Conservation (phyloP, 305 asterid genomes). For the Caryopteris hybrid region DNA sequence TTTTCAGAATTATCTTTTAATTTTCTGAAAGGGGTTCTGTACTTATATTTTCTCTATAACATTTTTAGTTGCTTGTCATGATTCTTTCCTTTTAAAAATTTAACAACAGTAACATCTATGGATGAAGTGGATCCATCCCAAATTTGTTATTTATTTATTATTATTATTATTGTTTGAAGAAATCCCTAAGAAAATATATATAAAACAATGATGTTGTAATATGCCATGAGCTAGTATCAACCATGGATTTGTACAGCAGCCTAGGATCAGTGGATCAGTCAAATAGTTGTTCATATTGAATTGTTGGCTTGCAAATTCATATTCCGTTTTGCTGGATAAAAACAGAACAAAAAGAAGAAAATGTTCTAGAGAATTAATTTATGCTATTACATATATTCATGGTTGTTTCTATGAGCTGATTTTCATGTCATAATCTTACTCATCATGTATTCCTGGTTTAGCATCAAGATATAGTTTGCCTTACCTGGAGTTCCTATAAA, state of each 20-base stretch:
- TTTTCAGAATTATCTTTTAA: conserved; percentile 9
- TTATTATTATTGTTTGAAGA: too few relatives aligned
- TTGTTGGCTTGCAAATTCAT: not conserved
- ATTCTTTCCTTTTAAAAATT: not conserved
- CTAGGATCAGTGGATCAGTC: not conserved
- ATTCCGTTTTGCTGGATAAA: not conserved
- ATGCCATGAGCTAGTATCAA: not conserved
- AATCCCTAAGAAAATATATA: too few relatives aligned
- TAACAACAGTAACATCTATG: too few relatives aligned
- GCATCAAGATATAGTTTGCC: not conserved
- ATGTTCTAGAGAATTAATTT: not conserved
- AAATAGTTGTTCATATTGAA: not conserved
- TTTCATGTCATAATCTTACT: not conserved
- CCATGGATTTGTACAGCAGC: not conserved
- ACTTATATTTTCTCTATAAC: not conserved
- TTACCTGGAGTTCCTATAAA: not conserved
- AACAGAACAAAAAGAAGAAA: not conserved
- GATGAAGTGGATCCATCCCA: too few relatives aligned
- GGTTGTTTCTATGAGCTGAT: not conserved
- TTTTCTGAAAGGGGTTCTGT: not conserved
- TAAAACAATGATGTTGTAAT: not conserved
- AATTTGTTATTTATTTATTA: too few relatives aligned
- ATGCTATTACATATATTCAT: not conserved
- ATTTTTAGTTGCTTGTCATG: not conserved
- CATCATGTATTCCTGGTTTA: not conserved